Base-by-base conservation (phyloP, 1,284 basidiomycete species). In the Tilletia indica region DNA sequence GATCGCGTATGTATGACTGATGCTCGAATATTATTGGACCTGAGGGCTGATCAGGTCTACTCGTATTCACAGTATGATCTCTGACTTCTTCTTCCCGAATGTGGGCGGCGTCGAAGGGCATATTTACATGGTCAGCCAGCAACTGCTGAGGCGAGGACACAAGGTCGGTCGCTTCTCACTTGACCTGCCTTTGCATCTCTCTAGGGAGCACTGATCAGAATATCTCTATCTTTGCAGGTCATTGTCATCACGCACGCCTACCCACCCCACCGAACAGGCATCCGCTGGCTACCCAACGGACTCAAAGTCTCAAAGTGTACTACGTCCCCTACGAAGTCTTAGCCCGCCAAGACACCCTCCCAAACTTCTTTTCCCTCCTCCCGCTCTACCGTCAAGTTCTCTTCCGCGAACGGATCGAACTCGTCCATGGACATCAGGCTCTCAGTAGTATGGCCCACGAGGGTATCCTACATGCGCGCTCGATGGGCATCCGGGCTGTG, bases 291-390 rank as follows among this genome's bases (percentile, higher is more conserved):
- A 0, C 91, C 93, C 6, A 88, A 84, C 45, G 86, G 89, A 0
- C 87, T 99, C 76, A 98, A 98, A 85, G 92, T 98, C 87, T 99
- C 76, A 98, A 98, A 85, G 92, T 98, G 21, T 99, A 98, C 86
- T 90, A 99, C 85, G 88, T 99, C 54, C 97, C 97, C 0, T 91
- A 94, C 78, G 87, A 89, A 31, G 91, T 93, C 1, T 91, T 98
- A 72, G 80, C 77, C 0, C 76, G 80, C 12, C 85, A 86, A 3
- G 97, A 95, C 9, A 97, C 95, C 0, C 86, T 99, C 12, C 97
- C 97, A 1, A 93, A 97, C 81, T 98, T 94, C 85, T 90, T 99
- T 83, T 91, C 92, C 4, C 93, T 93, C 74, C 86, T 97, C 2
- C 96, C 96, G 0, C 93, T 95, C 82, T 87, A 98, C 45, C 90